Conservation (phyloP, 306 rosid species). For the Rosa multiflora region DNA sequence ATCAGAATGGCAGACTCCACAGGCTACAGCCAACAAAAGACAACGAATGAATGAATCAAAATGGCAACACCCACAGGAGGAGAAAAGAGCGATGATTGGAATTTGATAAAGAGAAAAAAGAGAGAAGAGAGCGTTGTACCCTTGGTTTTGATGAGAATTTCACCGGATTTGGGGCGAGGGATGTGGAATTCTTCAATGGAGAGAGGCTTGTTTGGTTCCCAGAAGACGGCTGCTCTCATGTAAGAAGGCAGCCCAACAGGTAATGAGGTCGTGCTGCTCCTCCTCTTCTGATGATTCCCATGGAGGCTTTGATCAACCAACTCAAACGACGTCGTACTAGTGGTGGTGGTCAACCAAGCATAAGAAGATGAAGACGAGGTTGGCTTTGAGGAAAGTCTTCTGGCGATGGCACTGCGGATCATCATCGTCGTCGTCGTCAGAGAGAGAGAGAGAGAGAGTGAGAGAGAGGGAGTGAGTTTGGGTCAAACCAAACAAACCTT, state of each 20-base stretch:
- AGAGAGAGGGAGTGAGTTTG: too few relatives aligned
- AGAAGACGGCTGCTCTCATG: slow-evolving; percentile 80
- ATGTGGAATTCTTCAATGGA: slow-evolving; percentile 78
- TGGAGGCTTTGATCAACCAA: slow-evolving; percentile 5
- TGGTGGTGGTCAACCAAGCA: neutral
- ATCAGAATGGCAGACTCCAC: slow-evolving; percentile 98
- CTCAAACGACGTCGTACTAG: too few relatives aligned
- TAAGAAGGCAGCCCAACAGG: slow-evolving; percentile 52
- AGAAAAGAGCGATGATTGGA: neutral
- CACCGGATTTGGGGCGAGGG: slow-evolving; percentile 88
- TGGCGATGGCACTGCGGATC: slow-evolving; percentile 10
- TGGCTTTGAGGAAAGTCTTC: slow-evolving; percentile 7
- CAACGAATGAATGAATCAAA: neutral
- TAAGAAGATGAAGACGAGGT: neutral
- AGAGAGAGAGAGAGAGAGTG: neutral
- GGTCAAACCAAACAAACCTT: too few relatives aligned
- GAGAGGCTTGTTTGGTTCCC: slow-evolving; percentile 86
- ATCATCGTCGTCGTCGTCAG: neutral
- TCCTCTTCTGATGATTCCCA: neutral
- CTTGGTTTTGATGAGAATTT: slow-evolving; percentile 80
- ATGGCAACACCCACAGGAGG: neutral
- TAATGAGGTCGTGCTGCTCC: neutral
- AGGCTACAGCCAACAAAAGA: slow-evolving; percentile 41
- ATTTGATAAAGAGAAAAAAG: neutral
- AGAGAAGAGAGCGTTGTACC: slow-evolving; percentile 27